Base-by-base conservation (phyloP, 768 basidiomycete genomes). In the Pholiota microspora region DNA sequence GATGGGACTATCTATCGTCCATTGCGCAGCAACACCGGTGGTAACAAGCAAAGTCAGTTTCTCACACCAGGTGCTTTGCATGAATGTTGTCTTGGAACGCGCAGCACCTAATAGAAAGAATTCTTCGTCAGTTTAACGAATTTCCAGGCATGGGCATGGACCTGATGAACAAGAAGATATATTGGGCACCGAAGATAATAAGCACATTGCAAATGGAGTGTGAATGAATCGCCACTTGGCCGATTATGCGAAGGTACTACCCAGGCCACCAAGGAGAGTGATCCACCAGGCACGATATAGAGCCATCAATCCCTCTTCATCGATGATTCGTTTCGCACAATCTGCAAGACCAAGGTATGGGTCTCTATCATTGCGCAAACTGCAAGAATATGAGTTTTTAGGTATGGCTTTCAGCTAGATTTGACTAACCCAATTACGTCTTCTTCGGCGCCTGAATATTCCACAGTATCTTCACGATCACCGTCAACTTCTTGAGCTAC, bases 271-370 rank as follows among this genome's bases (percentile, higher is more conserved):
- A 35, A 90, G 60, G 67, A 88, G 73, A 3, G 88, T 90, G 47
- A 92, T 64, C 92, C 91, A 93, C 90, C 90, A 93, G 4, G 86
- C 92, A 29, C 91, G 85, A 65, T 89, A 92, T 51, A 94, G 67
- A 0, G 88, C 78, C 59, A 68, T 66, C 72, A 79, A 80, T 0
- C 92, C 92, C 67, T 94, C 92, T 68, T 94, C 92, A 29, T 86
- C 78, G 10, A 88, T 65, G 29, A 93, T 91, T 59, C 83, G 78
- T 69, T 88, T 88, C 9, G 76, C 84, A 55, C 90, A 92, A 65
- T 94, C 88, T 7, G 81, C 67, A 28, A 94, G 68, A 6, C 92
- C 86, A 31, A 78, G 65, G 64, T 94, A 94, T 25, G 92, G 90
- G 61, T 94, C 89, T 38, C 78, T 82, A 67, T 92, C 91, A 54